Base-by-base conservation (phyloP, 208 protist species). In the Wallacemonas sp. region DNA sequence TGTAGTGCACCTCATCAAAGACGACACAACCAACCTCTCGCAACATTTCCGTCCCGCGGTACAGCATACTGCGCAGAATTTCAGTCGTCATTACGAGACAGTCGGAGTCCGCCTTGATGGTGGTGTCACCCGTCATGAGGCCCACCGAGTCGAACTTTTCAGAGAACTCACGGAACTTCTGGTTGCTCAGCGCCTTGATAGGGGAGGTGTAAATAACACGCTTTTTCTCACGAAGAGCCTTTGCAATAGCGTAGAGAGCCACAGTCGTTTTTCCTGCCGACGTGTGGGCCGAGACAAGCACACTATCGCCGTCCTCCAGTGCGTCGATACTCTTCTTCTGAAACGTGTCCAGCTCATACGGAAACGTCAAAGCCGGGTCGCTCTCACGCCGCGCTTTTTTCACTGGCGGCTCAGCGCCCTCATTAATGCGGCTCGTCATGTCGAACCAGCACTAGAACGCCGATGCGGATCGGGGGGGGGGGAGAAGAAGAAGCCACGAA, bases 1-100 rank as follows among this genome's bases (percentile, higher is more conserved):
- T 99, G 87, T 99, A 99, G 83, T 99, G 99, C 50, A 99, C 98
- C 82, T 99, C 98, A 78, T 99, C 99, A 69, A 99, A 99, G 36
- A 99, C 92, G 12, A 99, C 99, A 89, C 98, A 99, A 21, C 94
- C 95, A 6, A 99, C 97, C 77, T 99, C 98, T 19, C 98, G 94
- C 59, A 99, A 95, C 57, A 99, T 91, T 71, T 99, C 98, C 0
- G 95, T 98, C 30, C 98, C 98, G 36, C 95, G 81, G 83, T 99
- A 99, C 3, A 99, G 83, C 98, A 99, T 99, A 64, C 84, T 98
- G 17, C 99, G 92, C 10, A 99, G 84, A 95, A 99, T 99, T 78
- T 99, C 98, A 17, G 98, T 99, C 3, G 99, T 99, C 98, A 99
- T 99, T 5, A 99, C 99, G 27, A 99, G 86, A 65, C 98, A 99